phyloP scores from a whole-genome alignment of 2,329 filamentous ascomycete genomes.

The Orbilia quercus region DNA sequence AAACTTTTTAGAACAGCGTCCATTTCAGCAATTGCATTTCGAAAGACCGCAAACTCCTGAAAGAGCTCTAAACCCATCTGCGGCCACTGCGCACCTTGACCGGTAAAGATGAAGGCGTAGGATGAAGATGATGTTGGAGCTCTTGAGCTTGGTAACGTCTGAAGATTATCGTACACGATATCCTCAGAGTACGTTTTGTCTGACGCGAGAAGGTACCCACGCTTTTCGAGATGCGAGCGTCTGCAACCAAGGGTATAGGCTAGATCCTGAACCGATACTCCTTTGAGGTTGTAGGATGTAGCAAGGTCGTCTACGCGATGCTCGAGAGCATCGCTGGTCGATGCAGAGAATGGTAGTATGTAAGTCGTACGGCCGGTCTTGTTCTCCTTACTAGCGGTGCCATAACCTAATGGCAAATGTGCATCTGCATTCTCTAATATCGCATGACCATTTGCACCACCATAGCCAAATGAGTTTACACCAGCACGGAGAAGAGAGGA shows the following conservation, averaged over 20 bases:
- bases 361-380: neutral
- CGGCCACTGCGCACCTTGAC: conserved; percentile 66
- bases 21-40: conserved; percentile 19
- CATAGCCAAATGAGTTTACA: conserved; percentile 62
- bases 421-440: conserved; percentile 20
- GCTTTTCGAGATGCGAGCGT: conserved; percentile 21
- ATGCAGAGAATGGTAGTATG: conserved; percentile 29
- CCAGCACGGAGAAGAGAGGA: conserved; percentile 17
- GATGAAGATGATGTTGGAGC: neutral
- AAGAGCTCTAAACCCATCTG: conserved; percentile 64
- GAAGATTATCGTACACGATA: conserved; percentile 2
- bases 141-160: neutral
- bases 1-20: conserved; percentile 13
- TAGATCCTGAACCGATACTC: conserved; percentile 11
- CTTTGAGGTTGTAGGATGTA: conserved; percentile 6
- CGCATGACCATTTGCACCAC: conserved; percentile 50
- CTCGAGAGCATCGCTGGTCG: conserved; percentile 8
- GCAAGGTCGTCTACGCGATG: neutral
- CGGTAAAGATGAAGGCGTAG: conserved; percentile 63
- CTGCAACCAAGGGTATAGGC: conserved; percentile 21
- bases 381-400: neutral
- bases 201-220: conserved; percentile 24
- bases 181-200: neutral
- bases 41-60: conserved; percentile 23
- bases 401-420: conserved; percentile 14